Evolutionary conservation across 2,329 filamentous ascomycete genomes (phyloP).

Genomic region (Cladosporium sp.): DNA sequence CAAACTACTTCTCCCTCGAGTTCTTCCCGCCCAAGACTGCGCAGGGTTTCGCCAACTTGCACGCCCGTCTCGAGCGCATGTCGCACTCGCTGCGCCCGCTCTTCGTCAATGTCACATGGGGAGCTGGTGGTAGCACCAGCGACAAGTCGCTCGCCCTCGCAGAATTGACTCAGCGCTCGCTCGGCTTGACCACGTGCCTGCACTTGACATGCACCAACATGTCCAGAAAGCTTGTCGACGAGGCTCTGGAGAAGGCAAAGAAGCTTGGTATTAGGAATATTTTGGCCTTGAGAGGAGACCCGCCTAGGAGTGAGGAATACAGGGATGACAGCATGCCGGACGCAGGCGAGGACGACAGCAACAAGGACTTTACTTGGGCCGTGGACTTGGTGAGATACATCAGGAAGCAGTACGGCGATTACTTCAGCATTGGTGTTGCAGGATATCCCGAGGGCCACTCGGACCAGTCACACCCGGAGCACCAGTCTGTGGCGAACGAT

Average conservation of each 20-base stretch:
- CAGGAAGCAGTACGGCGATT: constrained; percentile 76
- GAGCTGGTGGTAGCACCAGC: constrained; percentile 87
- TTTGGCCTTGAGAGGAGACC: constrained; percentile 83
- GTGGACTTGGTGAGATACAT: constrained; percentile 89
- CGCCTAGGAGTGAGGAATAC: constrained; percentile 85
- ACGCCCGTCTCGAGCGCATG: constrained; percentile 92
- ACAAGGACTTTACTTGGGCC: constrained; percentile 81
- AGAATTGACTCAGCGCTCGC: constrained; percentile 87
- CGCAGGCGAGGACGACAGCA: constrained; percentile 57
- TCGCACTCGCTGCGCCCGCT: constrained; percentile 81
- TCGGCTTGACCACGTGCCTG: constrained; percentile 88
- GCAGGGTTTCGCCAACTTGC: constrained; percentile 92
- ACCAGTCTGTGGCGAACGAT: constrained; percentile 61
- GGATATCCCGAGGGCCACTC: constrained; percentile 94
- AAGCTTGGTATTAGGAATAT: constrained; percentile 89
- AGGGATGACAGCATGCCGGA: constrained; percentile 54
- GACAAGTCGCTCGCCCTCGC: constrained; percentile 89
- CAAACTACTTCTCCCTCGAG: constrained; percentile 90
- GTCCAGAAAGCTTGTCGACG: constrained; percentile 78
- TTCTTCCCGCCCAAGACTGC: constrained; percentile 98
- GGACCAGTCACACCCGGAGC: constrained; percentile 82
- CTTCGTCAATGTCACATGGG: constrained; percentile 98
- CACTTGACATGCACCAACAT: constrained; percentile 98
- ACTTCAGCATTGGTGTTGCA: constrained; percentile 93
- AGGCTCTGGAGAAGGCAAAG: constrained; percentile 86